Evolutionary conservation across 345 rosid species (phyloP).

Genomic region (Cardiospermum halicacabum): DNA sequence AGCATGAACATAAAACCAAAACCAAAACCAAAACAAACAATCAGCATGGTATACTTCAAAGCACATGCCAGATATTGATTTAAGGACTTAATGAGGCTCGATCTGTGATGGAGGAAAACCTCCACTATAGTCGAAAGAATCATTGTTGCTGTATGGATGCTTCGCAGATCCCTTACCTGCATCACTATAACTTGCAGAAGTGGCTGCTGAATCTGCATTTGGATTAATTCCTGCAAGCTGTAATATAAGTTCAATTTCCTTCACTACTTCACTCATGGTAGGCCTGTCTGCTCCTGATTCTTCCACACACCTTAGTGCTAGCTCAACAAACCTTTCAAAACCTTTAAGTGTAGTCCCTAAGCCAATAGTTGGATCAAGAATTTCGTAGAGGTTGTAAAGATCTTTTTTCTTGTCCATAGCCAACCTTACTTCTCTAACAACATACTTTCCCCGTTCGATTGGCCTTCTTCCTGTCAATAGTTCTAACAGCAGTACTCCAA

Average conservation of each 20-base stretch:
- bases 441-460: neutral
- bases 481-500: neutral
- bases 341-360: conserved; percentile 41
- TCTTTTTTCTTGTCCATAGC: conserved; percentile 2
- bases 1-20: neutral
- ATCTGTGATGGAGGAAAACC: conserved; percentile 16
- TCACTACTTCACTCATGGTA: conserved; percentile 65
- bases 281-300: conserved; percentile 54
- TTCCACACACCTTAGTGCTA: conserved; percentile 60
- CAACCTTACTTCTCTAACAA: neutral
- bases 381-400: neutral
- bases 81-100: neutral
- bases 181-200: conserved; percentile 43
- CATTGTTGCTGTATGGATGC: conserved; percentile 38
- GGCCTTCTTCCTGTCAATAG: neutral
- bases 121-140: conserved; percentile 36
- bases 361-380: conserved; percentile 25
- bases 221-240: conserved; percentile 51
- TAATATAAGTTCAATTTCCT: conserved; percentile 64
- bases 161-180: conserved; percentile 21
- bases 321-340: conserved; percentile 47
- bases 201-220: conserved; percentile 41
- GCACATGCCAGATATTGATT: neutral
- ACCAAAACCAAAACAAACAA: neutral
- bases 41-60: neutral